Conservation (phyloP, 805 yeast genomes). For the Ogataea neopini region DNA sequence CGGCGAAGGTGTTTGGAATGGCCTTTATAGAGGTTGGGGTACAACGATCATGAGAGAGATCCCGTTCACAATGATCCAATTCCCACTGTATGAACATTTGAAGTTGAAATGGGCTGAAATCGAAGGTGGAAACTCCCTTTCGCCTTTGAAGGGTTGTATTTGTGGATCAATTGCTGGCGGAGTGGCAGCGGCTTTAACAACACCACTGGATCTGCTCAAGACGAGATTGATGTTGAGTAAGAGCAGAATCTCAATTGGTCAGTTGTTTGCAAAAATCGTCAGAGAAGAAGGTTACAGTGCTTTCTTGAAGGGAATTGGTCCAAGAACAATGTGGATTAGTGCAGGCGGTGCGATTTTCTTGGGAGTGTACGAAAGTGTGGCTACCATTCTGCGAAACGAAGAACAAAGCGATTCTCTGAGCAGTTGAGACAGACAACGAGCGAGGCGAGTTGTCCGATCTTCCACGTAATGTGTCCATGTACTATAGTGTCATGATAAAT, state of each 20-base stretch:
- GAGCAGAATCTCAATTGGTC: slow-evolving; percentile 44
- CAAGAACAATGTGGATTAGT: slow-evolving; percentile 96
- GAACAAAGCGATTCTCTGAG: too few species aligned
- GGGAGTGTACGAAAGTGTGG: slow-evolving; percentile 85
- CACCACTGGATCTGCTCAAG: slow-evolving; percentile 78
- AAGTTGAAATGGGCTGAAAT: slow-evolving; percentile 59
- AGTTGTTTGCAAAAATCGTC: slow-evolving; percentile 53
- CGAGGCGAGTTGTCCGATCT: background rate
- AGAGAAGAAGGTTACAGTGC: slow-evolving; percentile 72
- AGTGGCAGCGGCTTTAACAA: slow-evolving; percentile 76
- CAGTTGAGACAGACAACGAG: background rate
- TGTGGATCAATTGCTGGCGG: slow-evolving; percentile 87
- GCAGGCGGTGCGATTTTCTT: slow-evolving; percentile 98
- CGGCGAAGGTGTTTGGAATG: slow-evolving; percentile 77
- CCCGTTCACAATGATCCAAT: slow-evolving; percentile 94
- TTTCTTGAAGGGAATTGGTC: slow-evolving; percentile 85
- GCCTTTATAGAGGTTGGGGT: slow-evolving; percentile 90
- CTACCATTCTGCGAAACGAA: slow-evolving; percentile 21
- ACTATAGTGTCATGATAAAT: too few species aligned
- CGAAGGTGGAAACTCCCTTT: slow-evolving; percentile 42
- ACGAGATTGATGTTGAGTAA: slow-evolving; percentile 82
- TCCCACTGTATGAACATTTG: slow-evolving; percentile 86
- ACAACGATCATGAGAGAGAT: slow-evolving; percentile 93
- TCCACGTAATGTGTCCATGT: too few species aligned
- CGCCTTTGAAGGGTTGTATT: slow-evolving; percentile 76